A percentile compares a stretch with the other conserved stretches of the same genome.
Evolutionary conservation across 2,329 filamentous ascomycete species (phyloP).

Genomic region (Fusarium cicatricum): DNA sequence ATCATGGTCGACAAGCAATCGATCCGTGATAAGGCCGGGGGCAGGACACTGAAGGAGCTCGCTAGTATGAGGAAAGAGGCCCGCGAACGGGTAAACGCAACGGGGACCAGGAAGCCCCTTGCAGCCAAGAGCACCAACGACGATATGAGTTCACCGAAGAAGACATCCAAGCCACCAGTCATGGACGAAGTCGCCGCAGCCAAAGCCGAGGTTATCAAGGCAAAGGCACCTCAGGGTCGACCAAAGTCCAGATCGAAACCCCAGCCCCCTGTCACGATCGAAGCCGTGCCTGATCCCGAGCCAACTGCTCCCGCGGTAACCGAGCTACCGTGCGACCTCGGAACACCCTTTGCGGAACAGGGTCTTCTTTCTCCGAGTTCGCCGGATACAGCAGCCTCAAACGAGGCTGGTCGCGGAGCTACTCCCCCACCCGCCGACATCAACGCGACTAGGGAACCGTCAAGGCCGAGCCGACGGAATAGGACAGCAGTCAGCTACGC

Average conservation of each 20-base stretch:
- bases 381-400: conserved; percentile 53
- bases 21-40: conserved; percentile 47
- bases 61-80: conserved; percentile 53
- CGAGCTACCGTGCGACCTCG: conserved; percentile 31
- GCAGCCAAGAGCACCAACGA: conserved; percentile 68
- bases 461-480: conserved; percentile 72
- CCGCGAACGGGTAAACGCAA: conserved; percentile 44
- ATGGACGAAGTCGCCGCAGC: conserved; percentile 50
- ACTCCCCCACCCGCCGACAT: conserved; percentile 69
- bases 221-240: conserved; percentile 40
- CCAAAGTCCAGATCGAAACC: conserved; percentile 43
- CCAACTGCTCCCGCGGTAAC: conserved; percentile 25
- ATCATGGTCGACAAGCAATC: conserved; percentile 39
- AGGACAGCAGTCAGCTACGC: conserved; percentile 79
- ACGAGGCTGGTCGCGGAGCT: conserved; percentile 53
- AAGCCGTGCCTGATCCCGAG: conserved; percentile 27
- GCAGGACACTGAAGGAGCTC: conserved; percentile 58
- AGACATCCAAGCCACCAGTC: conserved; percentile 48
- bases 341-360: conserved; percentile 48
- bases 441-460: conserved; percentile 62
- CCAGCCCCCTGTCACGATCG: conserved; percentile 30
- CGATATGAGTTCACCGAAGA: conserved; percentile 66
- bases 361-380: conserved; percentile 58
- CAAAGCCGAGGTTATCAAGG: conserved; percentile 49
- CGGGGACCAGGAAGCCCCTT: conserved; percentile 57